phyloP scores from a whole-genome alignment of 2,329 filamentous ascomycete genomes.

The Aspergillus sp. region DNA sequence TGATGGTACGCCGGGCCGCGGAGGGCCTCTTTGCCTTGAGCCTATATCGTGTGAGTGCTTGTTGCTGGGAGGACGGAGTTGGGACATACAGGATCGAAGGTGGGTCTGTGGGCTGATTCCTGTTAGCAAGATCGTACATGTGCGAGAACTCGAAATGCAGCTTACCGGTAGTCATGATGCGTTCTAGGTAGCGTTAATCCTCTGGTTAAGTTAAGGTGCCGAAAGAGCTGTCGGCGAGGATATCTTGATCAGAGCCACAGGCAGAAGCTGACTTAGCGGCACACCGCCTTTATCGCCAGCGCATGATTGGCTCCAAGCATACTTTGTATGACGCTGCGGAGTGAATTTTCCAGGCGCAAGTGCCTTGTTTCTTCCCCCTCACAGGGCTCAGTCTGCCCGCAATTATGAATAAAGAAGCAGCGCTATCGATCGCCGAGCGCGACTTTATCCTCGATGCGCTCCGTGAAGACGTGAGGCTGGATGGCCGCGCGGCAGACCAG shows the following conservation, averaged over 20 bases:
- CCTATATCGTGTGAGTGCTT: conserved; percentile 54
- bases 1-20: conserved; percentile 95
- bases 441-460: conserved; percentile 85
- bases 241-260: conserved; percentile 17
- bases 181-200: conserved; percentile 5
- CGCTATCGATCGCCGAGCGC: conserved; percentile 86
- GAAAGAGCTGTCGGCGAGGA: neutral
- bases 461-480: conserved; percentile 77
- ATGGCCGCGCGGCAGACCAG: conserved; percentile 79
- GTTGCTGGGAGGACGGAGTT: conserved; percentile 29
- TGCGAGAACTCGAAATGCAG: neutral
- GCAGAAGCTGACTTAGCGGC: neutral
- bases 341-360: conserved; percentile 24
- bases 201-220: neutral
- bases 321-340: conserved; percentile 25
- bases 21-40: conserved; percentile 90
- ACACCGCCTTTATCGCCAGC: conserved; percentile 14
- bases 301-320: conserved; percentile 19
- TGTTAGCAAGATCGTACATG: conserved; percentile 17
- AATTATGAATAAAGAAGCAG: conserved; percentile 87
- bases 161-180: conserved; percentile 50
- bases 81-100: conserved; percentile 82
- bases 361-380: conserved; percentile 27
- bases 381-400: conserved; percentile 29
- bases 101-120: conserved; percentile 73